phyloP scores from a whole-genome alignment of 163 green algal species.

The Volvox carteri region DNA sequence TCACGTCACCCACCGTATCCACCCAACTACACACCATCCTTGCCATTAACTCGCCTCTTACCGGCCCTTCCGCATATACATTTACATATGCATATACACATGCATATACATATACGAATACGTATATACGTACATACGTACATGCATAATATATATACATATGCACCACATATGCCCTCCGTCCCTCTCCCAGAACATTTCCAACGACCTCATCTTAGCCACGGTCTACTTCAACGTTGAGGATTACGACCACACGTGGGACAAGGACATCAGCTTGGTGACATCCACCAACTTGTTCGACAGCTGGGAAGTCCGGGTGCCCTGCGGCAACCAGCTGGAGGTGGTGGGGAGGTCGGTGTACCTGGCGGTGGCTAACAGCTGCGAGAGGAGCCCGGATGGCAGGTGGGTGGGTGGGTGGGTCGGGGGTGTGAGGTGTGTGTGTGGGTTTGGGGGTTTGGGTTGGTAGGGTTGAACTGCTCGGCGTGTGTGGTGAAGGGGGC shows the following conservation, averaged over 20 bases:
- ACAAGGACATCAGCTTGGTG: constrained; percentile 92
- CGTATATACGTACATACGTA: neutral
- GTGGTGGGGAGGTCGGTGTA: constrained; percentile 76
- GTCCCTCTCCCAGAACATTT: neutral
- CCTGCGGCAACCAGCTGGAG: constrained; percentile 97
- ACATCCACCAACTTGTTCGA: constrained; percentile 85
- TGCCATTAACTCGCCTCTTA: too few species aligned
- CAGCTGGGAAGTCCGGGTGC: constrained; percentile 59
- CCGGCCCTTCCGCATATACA: too few species aligned
- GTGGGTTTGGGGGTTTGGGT: neutral
- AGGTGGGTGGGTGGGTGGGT: constrained; percentile 18
- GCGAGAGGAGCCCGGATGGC: constrained; percentile 78
- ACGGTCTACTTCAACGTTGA: constrained; percentile 80
- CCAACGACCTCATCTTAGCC: constrained; percentile 82
- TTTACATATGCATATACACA: neutral
- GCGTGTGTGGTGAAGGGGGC: too few species aligned
- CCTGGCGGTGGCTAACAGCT: constrained; percentile 86
- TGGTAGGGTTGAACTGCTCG: neutral
- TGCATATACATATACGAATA: neutral
- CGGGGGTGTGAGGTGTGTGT: neutral
- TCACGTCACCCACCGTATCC: too few species aligned
- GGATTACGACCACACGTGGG: constrained; percentile 83
- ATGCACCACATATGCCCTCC: neutral
- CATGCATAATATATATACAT: neutral
- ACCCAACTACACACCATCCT: too few species aligned